Percentiles rank a stretch among this genome's conserved stretches.
Evolutionary conservation across 495 filamentous ascomycete species (phyloP).

Genomic region (Xylaria nigripes): DNA sequence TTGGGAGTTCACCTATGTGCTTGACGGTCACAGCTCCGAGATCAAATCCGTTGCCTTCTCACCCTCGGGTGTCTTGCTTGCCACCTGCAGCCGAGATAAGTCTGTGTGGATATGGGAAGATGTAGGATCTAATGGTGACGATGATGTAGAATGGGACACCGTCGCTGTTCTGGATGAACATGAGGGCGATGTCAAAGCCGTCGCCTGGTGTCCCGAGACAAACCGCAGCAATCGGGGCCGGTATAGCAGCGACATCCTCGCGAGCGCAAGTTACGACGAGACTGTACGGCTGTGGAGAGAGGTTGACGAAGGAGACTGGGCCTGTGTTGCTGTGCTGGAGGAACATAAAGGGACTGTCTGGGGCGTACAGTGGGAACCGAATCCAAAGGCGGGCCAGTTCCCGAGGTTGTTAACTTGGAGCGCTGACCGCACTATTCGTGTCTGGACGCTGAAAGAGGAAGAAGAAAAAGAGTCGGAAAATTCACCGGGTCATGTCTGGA

Average conservation of each 20-base stretch:
- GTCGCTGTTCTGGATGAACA: conserved; percentile 91
- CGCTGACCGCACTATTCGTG: conserved; percentile 65
- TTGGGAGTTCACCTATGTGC: conserved; percentile 78
- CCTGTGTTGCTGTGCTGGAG: conserved; percentile 70
- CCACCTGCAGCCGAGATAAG: conserved; percentile 87
- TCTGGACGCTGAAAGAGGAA: conserved; percentile 65
- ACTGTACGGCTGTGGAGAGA: conserved; percentile 82
- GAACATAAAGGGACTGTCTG: conserved; percentile 81
- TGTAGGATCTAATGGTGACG: conserved; percentile 62
- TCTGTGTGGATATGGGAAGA: conserved; percentile 99
- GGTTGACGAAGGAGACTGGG: conserved; percentile 84
- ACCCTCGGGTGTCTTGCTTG: conserved; percentile 69
- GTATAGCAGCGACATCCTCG: conserved; percentile 56
- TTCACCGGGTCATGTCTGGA: conserved; percentile 27
- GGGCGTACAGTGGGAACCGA: conserved; percentile 72
- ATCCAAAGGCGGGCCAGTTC: conserved; percentile 30
- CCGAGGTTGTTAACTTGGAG: conserved; percentile 69
- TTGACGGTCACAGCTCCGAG: conserved; percentile 91
- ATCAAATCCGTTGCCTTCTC: conserved; percentile 82
- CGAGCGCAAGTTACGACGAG: conserved; percentile 85
- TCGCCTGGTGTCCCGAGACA: conserved; percentile 73
- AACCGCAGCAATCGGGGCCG: conserved; percentile 37
- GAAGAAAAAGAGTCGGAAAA: conserved; percentile 39
- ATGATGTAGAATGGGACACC: conserved; percentile 75
- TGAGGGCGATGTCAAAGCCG: conserved; percentile 86